Evolutionary conservation across 805 yeast genomes (phyloP).

Genomic region (Tetrapisispora nanseiensis): DNA sequence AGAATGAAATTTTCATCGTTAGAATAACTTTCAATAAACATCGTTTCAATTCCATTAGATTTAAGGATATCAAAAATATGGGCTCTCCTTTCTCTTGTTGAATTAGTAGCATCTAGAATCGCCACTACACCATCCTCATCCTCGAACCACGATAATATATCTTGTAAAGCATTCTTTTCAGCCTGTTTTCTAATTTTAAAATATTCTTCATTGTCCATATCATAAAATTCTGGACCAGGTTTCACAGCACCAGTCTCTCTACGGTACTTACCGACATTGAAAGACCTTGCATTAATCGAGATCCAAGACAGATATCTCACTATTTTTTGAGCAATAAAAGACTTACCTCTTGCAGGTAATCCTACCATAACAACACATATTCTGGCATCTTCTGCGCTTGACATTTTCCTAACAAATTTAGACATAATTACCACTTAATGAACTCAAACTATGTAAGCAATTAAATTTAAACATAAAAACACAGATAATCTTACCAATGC

Average conservation of each 20-base stretch:
- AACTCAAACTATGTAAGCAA: too few species aligned
- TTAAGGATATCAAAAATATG: constrained; percentile 53
- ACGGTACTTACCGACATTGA: constrained; percentile 83
- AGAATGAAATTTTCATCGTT: constrained; percentile 68
- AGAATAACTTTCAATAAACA: constrained; percentile 89
- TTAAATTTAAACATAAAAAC: too few species aligned
- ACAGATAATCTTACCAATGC: too few species aligned
- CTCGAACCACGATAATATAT: constrained; percentile 80
- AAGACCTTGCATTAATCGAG: constrained; percentile 74
- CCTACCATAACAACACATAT: constrained; percentile 88
- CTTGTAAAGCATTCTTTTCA: constrained; percentile 58
- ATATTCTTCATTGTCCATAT: constrained; percentile 56
- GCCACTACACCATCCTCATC: constrained; percentile 82
- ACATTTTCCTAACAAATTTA: constrained; percentile 13
- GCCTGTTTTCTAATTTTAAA: constrained; percentile 56
- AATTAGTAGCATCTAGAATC: constrained; percentile 87
- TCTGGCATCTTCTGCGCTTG: constrained; percentile 46
- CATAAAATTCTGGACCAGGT: constrained; percentile 68
- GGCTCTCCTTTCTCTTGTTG: constrained; percentile 62
- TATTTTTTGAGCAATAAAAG: constrained; percentile 87
- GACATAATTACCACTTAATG: too few species aligned
- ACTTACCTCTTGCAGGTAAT: constrained; percentile 85
- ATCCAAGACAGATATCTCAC: constrained; percentile 91
- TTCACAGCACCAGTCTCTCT: constrained; percentile 43
- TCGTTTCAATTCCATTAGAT: constrained; percentile 66